These are phyloP conservation scores for Geranomyces variabilis DNA, from an alignment of 192 early-diverging fungal genomes.

Conservation along the genomic window DNA sequence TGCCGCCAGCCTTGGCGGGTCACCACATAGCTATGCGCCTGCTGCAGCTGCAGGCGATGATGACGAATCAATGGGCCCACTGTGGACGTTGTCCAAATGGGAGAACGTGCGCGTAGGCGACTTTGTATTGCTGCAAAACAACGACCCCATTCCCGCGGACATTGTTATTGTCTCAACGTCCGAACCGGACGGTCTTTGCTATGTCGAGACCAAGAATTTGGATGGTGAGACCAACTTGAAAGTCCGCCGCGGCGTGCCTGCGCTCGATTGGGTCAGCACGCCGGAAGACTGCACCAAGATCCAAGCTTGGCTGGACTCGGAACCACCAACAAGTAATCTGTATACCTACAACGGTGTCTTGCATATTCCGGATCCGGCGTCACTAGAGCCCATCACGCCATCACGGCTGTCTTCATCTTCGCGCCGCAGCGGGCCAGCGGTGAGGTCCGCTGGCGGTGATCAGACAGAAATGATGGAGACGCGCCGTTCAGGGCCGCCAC, in stretches of 20 bases:
- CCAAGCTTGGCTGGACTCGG: conserved; percentile 46
- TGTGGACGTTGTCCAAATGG: conserved; percentile 49
- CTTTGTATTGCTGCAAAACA: conserved; percentile 79
- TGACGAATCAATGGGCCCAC: conserved; percentile 19
- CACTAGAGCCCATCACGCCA: background rate
- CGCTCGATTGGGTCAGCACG: conserved; percentile 67
- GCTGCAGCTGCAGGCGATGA: background rate
- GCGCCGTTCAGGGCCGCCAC: background rate
- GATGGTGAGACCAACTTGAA: conserved; percentile 99
- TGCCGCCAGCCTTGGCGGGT: background rate
- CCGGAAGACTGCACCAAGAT: conserved; percentile 69
- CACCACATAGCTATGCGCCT: background rate
- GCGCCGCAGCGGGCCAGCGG: background rate
- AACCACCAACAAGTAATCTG: conserved; percentile 52
- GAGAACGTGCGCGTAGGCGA: conserved; percentile 75
- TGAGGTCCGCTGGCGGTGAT: background rate
- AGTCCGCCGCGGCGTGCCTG: conserved; percentile 67
- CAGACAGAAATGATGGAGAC: background rate
- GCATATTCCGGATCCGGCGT: conserved; percentile 1
- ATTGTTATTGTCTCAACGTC: conserved; percentile 79
- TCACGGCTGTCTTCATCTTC: background rate
- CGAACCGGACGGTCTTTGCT: conserved; percentile 76
- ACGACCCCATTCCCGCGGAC: conserved; percentile 85
- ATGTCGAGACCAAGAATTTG: conserved; percentile 92
- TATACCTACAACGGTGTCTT: conserved; percentile 53